Base-by-base conservation (phyloP, 2,329 filamentous ascomycete genomes). In the Macroventuria anomochaeta region DNA sequence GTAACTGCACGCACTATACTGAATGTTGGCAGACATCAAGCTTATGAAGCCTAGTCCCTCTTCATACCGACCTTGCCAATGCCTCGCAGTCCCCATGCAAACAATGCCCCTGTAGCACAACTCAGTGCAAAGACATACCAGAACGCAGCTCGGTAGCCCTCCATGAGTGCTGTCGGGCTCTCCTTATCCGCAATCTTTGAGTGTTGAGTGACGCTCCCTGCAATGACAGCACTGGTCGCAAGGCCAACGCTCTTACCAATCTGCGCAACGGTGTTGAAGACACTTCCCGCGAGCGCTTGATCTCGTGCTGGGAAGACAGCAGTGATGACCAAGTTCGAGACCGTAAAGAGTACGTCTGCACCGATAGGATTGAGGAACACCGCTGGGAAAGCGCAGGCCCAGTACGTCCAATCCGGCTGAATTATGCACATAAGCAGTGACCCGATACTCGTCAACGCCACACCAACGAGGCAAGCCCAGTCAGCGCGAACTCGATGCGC, bases 401-500 rank as follows among this genome's bases (percentile, higher is more conserved):
- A 84, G 66, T 81, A 83, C 1, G 71, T 72, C 75, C 76, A 80
- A 1, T 64, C 54, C 0, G 77, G 77, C 17, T 77, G 69, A 13
- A 79, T 71, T 13, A 80, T 57, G 7, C 77, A 78, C 77, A 83
- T 78, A 4, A 81, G 69, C 2, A 82, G 58, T 0, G 77, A 76
- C 0, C 75, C 75, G 2, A 75, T 58, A 6, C 61, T 52, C 0
- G 63, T 67, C 21, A 71, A 46, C 1, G 38, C 36, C 2, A 62
- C 55, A 5, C 61, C 76, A 6, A 75, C 51, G 3, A 77, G 59
- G 1, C 82, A 73, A 2, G 79, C 62, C 41, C 73, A 72, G 53
- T 80, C 75, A 0, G 78, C 80, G 2, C 71, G 70, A 0, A 81
- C 67, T 18, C 72, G 70, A 54, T 81, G 78, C 1, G 80, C 75